phyloP scores from a whole-genome alignment of 805 yeast species.

The Allodekkera sacchari region DNA sequence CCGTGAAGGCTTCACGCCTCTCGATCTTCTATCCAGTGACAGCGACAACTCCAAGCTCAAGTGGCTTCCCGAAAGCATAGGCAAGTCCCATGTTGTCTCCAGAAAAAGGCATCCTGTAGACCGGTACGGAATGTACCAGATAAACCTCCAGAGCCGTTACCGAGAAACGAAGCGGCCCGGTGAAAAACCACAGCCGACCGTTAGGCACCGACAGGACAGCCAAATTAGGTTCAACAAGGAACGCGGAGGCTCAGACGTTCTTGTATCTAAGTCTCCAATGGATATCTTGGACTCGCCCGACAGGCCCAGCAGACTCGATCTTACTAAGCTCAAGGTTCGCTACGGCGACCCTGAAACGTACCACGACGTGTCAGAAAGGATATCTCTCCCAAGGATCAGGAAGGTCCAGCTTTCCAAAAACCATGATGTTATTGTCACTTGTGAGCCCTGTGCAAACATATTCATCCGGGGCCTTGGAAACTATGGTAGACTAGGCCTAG shows the following conservation, averaged over 20 bases:
- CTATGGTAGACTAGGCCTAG: slow-evolving; percentile 65
- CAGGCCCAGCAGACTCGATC: slow-evolving; percentile 11
- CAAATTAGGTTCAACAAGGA: too few species aligned
- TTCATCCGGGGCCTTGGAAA: slow-evolving; percentile 60
- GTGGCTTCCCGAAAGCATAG: slow-evolving; percentile 21
- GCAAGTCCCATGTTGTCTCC: too few species aligned
- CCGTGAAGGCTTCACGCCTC: slow-evolving; percentile 62
- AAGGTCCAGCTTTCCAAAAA: slow-evolving; percentile 50
- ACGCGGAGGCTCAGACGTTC: too few species aligned
- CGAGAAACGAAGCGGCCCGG: too few species aligned
- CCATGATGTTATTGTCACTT: slow-evolving; percentile 55
- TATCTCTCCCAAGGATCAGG: slow-evolving; percentile 36
- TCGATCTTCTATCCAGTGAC: slow-evolving; percentile 47
- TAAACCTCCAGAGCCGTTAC: too few species aligned
- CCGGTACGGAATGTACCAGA: too few species aligned
- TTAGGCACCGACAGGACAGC: too few species aligned
- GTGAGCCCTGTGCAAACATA: slow-evolving; percentile 36
- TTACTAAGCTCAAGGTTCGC: slow-evolving; percentile 12
- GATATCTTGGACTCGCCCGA: too few species aligned
- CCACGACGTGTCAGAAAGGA: slow-evolving; percentile 14
- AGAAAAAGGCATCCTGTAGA: too few species aligned
- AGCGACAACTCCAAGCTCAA: slow-evolving; percentile 35
- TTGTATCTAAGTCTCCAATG: too few species aligned
- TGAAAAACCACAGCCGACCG: too few species aligned
- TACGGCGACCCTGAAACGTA: slow-evolving; percentile 17